Base-by-base conservation (phyloP, 495 filamentous ascomycete genomes). In the Penicillium desertorum region DNA sequence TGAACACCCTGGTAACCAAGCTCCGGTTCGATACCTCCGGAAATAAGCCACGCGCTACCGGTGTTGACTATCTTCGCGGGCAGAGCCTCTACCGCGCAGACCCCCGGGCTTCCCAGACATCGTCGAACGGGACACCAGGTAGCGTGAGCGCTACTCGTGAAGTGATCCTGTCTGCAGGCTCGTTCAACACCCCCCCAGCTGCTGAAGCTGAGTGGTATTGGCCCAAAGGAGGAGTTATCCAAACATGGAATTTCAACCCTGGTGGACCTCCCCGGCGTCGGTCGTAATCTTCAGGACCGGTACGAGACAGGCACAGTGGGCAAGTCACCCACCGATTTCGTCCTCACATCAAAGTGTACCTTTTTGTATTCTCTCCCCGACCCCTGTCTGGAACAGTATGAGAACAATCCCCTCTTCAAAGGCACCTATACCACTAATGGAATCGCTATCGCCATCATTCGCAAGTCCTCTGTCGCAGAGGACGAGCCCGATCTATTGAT, bases 191-290 rank as follows among this genome's bases (percentile, higher is more conserved):
- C 0, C 86, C 86, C 86, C 1, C 83, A 86, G 54, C 62, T 90
- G 12, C 78, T 90, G 29, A 84, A 88, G 66, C 76, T 88, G 2
- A 84, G 79, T 6, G 87, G 88, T 5, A 74, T 91, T 48, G 87
- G 87, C 0, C 79, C 83, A 0, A 54, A 60, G 5, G 65, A 60
- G 0, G 77, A 86, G 36, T 74, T 90, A 0, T n/a, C 63, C 10
- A 59, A 62, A 1, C 71, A 77, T 52, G 60, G 65, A 17, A 87
- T 89, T 51, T 55, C 71, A 1, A 69, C 84, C 0, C 47, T 87
- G 0, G 62, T 72, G 19, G 77, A 88, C 59, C 74, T 85, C 0
- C 84, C 87, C 0, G 84, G 81, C 16, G 86, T 90, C 0, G 87
- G 87, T 23, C 71, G 71, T 17, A 90, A 90, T 62, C 71, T 89